A percentile compares a stretch with the other conserved stretches of the same genome.
These are phyloP conservation scores for Pilaira anomala DNA, from an alignment of 192 early-diverging fungal species.

Conservation along the genomic window DNA sequence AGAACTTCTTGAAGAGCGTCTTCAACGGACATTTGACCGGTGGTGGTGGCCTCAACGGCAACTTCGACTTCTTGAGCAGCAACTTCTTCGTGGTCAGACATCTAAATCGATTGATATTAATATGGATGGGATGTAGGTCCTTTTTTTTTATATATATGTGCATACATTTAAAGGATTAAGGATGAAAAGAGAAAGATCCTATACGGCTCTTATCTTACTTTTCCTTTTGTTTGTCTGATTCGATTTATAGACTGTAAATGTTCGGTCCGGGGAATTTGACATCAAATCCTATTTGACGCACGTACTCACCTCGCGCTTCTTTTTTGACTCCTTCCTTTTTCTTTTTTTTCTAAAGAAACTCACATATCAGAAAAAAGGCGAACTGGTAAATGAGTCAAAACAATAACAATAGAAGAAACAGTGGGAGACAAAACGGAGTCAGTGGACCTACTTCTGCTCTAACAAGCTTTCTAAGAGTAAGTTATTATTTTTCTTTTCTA, in stretches of 20 bases:
- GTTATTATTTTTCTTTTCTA: background rate
- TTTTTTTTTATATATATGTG: too few relatives aligned
- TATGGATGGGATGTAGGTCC: too few relatives aligned
- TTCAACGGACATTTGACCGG: slow-evolving; percentile 77
- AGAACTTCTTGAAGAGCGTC: slow-evolving; percentile 97
- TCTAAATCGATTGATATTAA: too few relatives aligned
- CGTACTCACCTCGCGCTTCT: background rate
- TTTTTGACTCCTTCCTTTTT: background rate
- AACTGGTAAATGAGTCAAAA: slow-evolving; percentile 3
- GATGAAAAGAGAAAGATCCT: too few relatives aligned
- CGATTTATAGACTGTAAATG: too few relatives aligned
- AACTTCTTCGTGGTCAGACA: slow-evolving; percentile 37
- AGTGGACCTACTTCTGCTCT: slow-evolving; percentile 52
- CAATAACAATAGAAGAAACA: background rate
- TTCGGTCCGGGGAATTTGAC: too few relatives aligned
- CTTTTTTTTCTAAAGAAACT: background rate
- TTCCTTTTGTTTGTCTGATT: too few relatives aligned
- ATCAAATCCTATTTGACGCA: too few relatives aligned
- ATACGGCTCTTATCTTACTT: too few relatives aligned
- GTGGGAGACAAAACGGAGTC: slow-evolving; percentile 29
- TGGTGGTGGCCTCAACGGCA: slow-evolving; percentile 44
- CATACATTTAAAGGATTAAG: too few relatives aligned
- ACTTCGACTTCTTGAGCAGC: slow-evolving; percentile 54
- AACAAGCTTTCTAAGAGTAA: slow-evolving; percentile 45
- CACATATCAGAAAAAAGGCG: background rate